These are phyloP conservation scores for Sphaerulina vaccinii DNA, from an alignment of 2,329 filamentous ascomycete species.

Conservation along the genomic window DNA sequence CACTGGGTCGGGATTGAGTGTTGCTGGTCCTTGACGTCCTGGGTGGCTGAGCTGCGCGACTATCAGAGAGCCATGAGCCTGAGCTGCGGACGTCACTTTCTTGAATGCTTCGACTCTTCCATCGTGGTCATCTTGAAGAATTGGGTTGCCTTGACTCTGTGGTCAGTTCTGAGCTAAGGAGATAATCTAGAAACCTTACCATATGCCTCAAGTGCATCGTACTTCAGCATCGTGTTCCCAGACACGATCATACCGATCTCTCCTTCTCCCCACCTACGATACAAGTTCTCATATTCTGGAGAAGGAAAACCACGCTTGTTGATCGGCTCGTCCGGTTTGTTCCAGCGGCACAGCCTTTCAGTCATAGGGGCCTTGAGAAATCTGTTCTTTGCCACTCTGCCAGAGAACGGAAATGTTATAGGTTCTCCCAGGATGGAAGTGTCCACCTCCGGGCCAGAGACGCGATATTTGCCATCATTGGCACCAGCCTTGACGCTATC, in stretches of 20 bases:
- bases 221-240: conserved; percentile 35
- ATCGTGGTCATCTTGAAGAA: conserved; percentile 32
- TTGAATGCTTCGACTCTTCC: conserved; percentile 28
- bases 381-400: conserved; percentile 31
- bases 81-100: conserved; percentile 25
- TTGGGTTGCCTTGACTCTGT: no score
- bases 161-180: no score
- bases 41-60: conserved; percentile 35
- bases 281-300: conserved; percentile 29
- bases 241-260: conserved; percentile 34
- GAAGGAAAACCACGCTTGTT: conserved; percentile 31
- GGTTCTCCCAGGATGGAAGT: conserved; percentile 23
- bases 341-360: conserved; percentile 34
- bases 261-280: conserved; percentile 34
- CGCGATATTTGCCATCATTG: conserved; percentile 27
- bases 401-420: conserved; percentile 34
- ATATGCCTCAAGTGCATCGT: conserved; percentile 35
- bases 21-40: conserved; percentile 32
- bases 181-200: no score
- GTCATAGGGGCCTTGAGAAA: conserved; percentile 38
- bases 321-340: conserved; percentile 26
- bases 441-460: conserved; percentile 28
- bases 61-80: conserved; percentile 31
- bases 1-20: conserved; percentile 34
- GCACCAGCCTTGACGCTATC: conserved; percentile 14